Evolutionary conservation across 345 rosid species (phyloP), one percentile per base, ranked within the genome.

Genomic region (Streptanthus diversifolius): DNA sequence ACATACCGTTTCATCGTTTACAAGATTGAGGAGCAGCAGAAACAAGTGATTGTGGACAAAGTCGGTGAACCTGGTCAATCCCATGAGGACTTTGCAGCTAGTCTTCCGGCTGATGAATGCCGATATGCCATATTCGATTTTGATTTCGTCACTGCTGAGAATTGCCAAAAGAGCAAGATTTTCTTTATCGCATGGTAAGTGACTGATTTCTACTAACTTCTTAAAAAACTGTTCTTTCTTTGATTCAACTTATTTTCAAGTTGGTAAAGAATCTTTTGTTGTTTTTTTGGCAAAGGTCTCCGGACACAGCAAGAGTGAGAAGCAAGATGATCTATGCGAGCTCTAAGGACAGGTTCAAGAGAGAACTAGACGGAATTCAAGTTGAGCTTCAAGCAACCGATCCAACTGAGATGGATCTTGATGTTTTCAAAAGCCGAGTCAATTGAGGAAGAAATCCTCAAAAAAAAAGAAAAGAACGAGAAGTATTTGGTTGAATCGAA

Each of bases 251-350:
- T 19, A 21, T 5, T 3, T 22, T 32, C 2, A 0, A 1, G 32
- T 13, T 51, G 9, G 24, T 52, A 19, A 13, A 13, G 5, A 36
- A 17, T 12, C 11, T 15, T 12, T 14, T 61, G 17, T 60, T 56
- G 33, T 68, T n/a, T 49, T 49, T 55, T 41, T 18, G 60, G 47
- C 27, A 15, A 52, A 85, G 87, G 89, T 85, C 78, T 63, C 89
- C 89, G 41, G 89, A 85, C 43, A 80, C 83, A 24, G 75, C 89
- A 51, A 79, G 70, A 77, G 87, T 83, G 63, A 78, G 89, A 71
- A 85, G 83, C 84, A 85, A 85, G 84, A 85, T 85, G 86, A 85
- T 83, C 66, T 85, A 85, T 61, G 88, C 88, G 8, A 85, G 88
- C 71, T 85, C 85, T 5, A 85, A 85, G 81, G 88, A 85, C 70